A percentile compares a stretch with the other conserved stretches of the same genome.
Conservation (phyloP, 2,329 filamentous ascomycete genomes). For the Sporothrix mexicana region DNA sequence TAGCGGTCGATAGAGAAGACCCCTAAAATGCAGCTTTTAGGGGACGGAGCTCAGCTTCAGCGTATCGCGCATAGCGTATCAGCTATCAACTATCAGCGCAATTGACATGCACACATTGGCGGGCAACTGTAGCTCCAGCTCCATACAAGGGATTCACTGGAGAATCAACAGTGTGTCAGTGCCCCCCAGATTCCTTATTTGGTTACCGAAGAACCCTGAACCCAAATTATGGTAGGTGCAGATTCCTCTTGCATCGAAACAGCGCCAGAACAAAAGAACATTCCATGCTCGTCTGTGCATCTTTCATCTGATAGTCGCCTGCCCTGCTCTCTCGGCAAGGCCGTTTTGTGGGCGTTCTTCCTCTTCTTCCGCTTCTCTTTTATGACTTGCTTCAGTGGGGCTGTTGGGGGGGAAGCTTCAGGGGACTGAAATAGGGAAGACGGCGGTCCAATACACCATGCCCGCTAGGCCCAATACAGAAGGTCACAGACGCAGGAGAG, state of each 20-base stretch:
- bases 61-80: too few relatives aligned
- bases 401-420: neutral
- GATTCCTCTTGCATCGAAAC: neutral
- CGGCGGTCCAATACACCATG: neutral
- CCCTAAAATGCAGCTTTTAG: too few relatives aligned
- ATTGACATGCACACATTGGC: neutral
- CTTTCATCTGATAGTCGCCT: too few relatives aligned
- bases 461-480: constrained; percentile 25
- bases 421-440: neutral
- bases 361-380: too few relatives aligned
- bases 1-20: too few relatives aligned
- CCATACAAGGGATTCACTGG: too few relatives aligned
- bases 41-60: too few relatives aligned
- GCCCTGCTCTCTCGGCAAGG: neutral
- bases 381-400: neutral
- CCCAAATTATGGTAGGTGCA: neutral
- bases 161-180: too few relatives aligned
- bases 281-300: neutral
- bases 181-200: neutral
- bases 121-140: neutral
- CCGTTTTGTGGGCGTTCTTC: neutral
- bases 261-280: constrained; percentile 7
- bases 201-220: neutral
- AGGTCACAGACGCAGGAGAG: neutral
- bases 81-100: neutral